A percentile compares a stretch with the other conserved stretches of the same genome.
These are phyloP conservation scores for Physcomitrellopsis africana DNA, from an alignment of 225 moss, liverwort and hornwort species.

Conservation along the genomic window DNA sequence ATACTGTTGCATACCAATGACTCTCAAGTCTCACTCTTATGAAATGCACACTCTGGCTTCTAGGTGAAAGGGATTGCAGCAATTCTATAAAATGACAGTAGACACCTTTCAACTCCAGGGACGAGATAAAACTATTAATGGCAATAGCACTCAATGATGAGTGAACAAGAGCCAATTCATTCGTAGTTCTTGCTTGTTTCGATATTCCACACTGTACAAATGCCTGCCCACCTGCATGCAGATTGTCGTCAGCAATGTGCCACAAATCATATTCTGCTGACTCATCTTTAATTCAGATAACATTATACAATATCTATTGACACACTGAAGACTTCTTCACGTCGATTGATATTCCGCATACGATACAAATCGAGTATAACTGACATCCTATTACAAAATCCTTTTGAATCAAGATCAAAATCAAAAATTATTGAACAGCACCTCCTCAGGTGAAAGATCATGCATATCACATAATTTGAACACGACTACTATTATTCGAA, in stretches of 20 bases:
- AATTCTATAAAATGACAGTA: background rate
- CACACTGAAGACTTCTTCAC: background rate
- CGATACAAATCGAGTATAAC: background rate
- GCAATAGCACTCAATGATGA: constrained; percentile 64
- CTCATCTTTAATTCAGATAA: background rate
- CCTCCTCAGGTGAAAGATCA: background rate
- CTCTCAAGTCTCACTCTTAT: too few relatives aligned
- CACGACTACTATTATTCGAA: constrained; percentile 5
- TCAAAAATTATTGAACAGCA: background rate
- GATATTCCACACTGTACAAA: constrained; percentile 70
- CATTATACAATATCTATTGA: background rate
- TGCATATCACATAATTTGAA: background rate
- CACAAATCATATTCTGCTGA: background rate
- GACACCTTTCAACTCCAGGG: constrained; percentile 62
- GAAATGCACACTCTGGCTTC: constrained; percentile 9
- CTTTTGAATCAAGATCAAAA: background rate
- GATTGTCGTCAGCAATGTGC: constrained; percentile 18
- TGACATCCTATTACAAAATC: background rate
- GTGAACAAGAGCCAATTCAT: constrained; percentile 73
- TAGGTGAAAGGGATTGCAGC: background rate
- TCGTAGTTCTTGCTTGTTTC: constrained; percentile 45
- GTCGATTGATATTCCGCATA: background rate
- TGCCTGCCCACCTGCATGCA: constrained; percentile 63
- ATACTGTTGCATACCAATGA: background rate
- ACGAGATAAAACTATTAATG: constrained; percentile 61